Conservation (phyloP, 768 basidiomycete species). For the Vararia minispora region DNA sequence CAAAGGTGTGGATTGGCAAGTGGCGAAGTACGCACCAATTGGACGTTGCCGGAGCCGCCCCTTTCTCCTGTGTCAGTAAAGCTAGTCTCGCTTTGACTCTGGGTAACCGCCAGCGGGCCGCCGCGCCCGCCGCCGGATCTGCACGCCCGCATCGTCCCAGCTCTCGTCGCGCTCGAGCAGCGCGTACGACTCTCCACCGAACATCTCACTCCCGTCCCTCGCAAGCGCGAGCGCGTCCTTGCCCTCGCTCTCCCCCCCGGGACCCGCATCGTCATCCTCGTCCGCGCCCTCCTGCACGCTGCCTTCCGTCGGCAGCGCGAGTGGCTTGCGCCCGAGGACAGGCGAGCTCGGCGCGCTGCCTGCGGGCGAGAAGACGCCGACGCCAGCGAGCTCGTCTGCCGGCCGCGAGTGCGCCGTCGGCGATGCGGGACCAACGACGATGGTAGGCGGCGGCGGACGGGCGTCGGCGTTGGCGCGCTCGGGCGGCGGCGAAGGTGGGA, state of each 20-base stretch:
- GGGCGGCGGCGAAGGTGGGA: background rate
- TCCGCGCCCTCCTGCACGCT: constrained; percentile 7
- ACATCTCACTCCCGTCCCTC: background rate
- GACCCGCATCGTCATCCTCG: background rate
- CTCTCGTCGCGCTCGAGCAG: constrained; percentile 15
- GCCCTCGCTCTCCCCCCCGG: background rate
- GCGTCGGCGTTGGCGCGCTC: background rate
- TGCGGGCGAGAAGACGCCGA: constrained; percentile 64
- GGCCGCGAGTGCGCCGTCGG: constrained; percentile 4
- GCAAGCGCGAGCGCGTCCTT: background rate
- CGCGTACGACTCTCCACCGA: constrained; percentile 24
- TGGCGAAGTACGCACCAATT: too few species aligned
- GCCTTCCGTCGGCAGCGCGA: background rate
- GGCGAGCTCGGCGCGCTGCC: constrained; percentile 60
- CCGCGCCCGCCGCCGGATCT: constrained; percentile 10
- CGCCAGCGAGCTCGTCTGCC: constrained; percentile 41
- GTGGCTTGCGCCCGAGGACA: constrained; percentile 19
- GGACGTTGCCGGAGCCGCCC: too few species aligned
- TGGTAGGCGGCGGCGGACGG: constrained; percentile 4
- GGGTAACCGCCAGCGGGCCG: background rate
- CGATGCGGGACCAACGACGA: constrained; percentile 6
- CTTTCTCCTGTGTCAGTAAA: too few species aligned
- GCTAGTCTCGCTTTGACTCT: too few species aligned
- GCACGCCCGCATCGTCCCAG: constrained; percentile 10
- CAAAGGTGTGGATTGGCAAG: too few species aligned